Base-by-base conservation (phyloP, 2,329 filamentous ascomycete species). In the Ceratocystis cubensis region DNA sequence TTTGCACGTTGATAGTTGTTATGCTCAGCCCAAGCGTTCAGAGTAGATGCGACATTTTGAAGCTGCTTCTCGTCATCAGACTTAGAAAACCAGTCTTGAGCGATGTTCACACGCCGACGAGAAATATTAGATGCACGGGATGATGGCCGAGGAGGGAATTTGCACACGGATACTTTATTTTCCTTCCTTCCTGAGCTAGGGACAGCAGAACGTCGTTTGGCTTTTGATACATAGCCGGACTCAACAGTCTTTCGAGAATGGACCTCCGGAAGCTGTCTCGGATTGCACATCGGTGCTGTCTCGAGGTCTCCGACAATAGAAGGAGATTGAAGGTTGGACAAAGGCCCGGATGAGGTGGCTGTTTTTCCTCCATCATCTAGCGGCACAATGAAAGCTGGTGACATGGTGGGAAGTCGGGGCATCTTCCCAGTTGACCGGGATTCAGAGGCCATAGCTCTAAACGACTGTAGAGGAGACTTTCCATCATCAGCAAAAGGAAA, bases 91-190 rank as follows among this genome's bases (percentile, higher is more conserved):
- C 48, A 68, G 17, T 68, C 61, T 17, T 57, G 63, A 2, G 64
- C 53, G 3, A 68, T 28, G 2, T 61, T 61, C 17, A 68, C 61
- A 13, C 67, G 67, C 6, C 67, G 64, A 45, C 67, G 67, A 25
- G 67, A 68, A 20, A 66, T 68, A 33, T 68, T 68, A 7, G 67
- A 68, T n/a, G 64, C 45, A 30, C 67, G 67, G 41, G 67, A 68
- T 10, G 67, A 68, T n/a, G 64, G 50, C 7, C 67, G 62, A 30
- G 63, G 37, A 7, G 50, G 25, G n/a, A 45, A 20, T 8, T 33
- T 30, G 15, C 15, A 48, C 4, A 15, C 17, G 7, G 22, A 33
- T 7, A 41, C 30, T 5, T 22, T 33, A 22, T 63, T 67, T 37
- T 67, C 63, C 37, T 57, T 61, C 28, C 37, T 41, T 4, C 22